Evolutionary conservation across 192 early-diverging fungal genomes (phyloP).

Genomic region (Podila verticillata): DNA sequence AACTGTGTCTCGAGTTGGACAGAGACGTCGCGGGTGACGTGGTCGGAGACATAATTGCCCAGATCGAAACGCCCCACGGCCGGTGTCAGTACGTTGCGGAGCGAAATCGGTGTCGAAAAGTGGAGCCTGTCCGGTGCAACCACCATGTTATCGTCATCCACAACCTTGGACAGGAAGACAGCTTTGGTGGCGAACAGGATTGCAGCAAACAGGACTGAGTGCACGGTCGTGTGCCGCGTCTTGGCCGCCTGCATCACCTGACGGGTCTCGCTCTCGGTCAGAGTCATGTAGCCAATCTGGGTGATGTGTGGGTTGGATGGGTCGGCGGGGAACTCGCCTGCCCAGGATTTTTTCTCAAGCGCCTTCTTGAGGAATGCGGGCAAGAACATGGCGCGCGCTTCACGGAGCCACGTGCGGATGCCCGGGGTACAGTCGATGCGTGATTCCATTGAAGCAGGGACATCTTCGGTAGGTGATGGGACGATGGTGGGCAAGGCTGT

Average conservation of each 20-base stretch:
- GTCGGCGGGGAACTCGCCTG: slow-evolving; percentile 23
- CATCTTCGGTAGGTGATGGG: background rate
- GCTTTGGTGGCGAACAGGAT: slow-evolving; percentile 25
- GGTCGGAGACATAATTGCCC: slow-evolving; percentile 17
- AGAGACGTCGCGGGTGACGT: slow-evolving; percentile 16
- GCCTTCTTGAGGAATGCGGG: slow-evolving; percentile 22
- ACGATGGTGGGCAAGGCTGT: slow-evolving; percentile 1
- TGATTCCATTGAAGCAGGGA: slow-evolving; percentile 10
- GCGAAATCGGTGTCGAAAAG: slow-evolving; percentile 12
- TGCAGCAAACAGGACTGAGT: slow-evolving; percentile 13
- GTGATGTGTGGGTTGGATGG: slow-evolving; percentile 7
- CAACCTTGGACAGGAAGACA: slow-evolving; percentile 19
- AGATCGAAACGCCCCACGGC: slow-evolving; percentile 10
- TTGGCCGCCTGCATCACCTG: slow-evolving; percentile 24
- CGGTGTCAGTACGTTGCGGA: slow-evolving; percentile 16
- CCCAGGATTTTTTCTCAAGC: slow-evolving; percentile 24
- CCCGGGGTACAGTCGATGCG: slow-evolving; percentile 20
- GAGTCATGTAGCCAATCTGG: background rate
- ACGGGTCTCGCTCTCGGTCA: slow-evolving; percentile 14
- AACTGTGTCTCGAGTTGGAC: slow-evolving; percentile 14
- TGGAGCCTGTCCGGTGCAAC: slow-evolving; percentile 8
- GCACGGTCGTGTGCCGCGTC: slow-evolving; percentile 11
- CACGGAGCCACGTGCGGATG: slow-evolving; percentile 6
- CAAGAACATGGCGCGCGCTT: slow-evolving; percentile 9
- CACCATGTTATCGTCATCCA: background rate